Percentiles rank a stretch among this genome's conserved stretches.
phyloP scores from a whole-genome alignment of 345 rosid genomes.

The Salix koriyanagi region DNA sequence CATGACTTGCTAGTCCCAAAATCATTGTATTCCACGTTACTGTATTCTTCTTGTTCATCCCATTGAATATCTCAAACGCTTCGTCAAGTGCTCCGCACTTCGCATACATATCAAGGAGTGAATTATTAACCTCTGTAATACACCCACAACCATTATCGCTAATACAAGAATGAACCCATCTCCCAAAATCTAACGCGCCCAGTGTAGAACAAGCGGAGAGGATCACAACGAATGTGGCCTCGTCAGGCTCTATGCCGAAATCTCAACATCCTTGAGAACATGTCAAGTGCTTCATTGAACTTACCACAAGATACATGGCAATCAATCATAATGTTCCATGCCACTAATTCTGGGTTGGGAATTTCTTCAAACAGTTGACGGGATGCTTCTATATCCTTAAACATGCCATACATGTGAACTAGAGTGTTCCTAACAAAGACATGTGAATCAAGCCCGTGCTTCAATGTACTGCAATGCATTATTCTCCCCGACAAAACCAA shows the following conservation, averaged over 20 bases:
- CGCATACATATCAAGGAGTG: conserved; percentile 46
- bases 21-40: conserved; percentile 45
- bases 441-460: conserved; percentile 32
- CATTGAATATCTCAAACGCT: conserved; percentile 29
- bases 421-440: conserved; percentile 35
- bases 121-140: conserved; percentile 21
- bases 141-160: neutral
- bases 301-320: conserved; percentile 22
- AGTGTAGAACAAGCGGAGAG: conserved; percentile 33
- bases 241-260: conserved; percentile 27
- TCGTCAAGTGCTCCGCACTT: conserved; percentile 42
- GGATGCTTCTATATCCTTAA: conserved; percentile 19
- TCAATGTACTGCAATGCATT: conserved; percentile 38
- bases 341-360: conserved; percentile 26
- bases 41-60: conserved; percentile 19
- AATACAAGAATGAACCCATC: conserved; percentile 30
- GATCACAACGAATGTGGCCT: conserved; percentile 35
- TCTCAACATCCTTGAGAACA: conserved; percentile 28
- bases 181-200: conserved; percentile 38
- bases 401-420: conserved; percentile 35
- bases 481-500: conserved; percentile 23
- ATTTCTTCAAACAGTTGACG: conserved; percentile 37
- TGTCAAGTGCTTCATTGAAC: conserved; percentile 22
- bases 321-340: conserved; percentile 36
- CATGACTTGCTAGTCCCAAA: conserved; percentile 37